Percentiles rank a stretch among this genome's conserved stretches.
phyloP scores from a whole-genome alignment of 2,329 filamentous ascomycete species.

The Hypomyces perniciosus region DNA sequence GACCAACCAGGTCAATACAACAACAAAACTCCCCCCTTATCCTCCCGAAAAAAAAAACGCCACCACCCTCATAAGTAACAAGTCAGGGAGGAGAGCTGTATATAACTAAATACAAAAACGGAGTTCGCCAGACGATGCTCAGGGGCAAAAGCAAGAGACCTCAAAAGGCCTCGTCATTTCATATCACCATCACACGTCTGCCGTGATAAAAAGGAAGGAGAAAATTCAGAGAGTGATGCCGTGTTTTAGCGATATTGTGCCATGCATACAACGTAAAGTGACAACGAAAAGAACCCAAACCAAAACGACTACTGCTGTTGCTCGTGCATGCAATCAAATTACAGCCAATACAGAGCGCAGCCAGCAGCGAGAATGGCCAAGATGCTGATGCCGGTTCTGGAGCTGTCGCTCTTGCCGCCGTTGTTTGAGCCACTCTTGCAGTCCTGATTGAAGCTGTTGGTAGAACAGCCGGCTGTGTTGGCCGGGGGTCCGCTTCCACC shows the following conservation, averaged over 20 bases:
- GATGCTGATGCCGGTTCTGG: constrained; percentile 29
- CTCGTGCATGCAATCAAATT: constrained; percentile 6
- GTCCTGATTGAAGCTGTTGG: constrained; percentile 36
- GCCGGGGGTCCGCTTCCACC: constrained; percentile 15
- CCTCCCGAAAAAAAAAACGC: no score
- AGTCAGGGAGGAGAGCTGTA: no score
- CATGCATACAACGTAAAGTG: constrained; percentile 4
- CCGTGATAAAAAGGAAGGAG: background rate
- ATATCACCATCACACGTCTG: constrained; percentile 9
- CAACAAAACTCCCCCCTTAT: no score
- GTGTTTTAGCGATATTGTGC: background rate
- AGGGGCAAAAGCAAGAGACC: no score
- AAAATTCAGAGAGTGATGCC: no score
- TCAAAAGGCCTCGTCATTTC: background rate
- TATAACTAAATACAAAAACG: no score
- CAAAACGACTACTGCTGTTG: no score
- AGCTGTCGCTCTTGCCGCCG: constrained; percentile 27
- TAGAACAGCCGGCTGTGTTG: constrained; percentile 28
- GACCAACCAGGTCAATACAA: no score
- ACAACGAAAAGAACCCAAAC: background rate
- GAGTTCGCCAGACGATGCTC: no score
- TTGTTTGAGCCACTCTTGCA: constrained; percentile 25
- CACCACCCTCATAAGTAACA: no score
- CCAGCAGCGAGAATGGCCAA: constrained; percentile 34
- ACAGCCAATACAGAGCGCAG: constrained; percentile 31